Conservation (phyloP, 805 yeast genomes). For the Saturnispora galanensis region DNA sequence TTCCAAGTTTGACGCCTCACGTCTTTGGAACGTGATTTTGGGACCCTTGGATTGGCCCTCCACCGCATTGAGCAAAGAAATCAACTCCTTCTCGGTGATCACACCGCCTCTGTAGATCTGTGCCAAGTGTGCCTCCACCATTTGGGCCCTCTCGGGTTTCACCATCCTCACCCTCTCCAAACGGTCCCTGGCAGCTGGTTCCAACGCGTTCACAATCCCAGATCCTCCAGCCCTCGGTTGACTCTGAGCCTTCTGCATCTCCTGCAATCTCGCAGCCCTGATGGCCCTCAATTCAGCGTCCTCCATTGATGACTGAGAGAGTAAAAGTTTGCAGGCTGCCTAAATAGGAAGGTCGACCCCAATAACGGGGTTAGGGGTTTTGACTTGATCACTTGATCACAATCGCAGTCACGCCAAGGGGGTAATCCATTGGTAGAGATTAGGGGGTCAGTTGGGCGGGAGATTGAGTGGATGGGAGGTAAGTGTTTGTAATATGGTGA, state of each 20-base stretch:
- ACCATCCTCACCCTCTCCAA: conserved; percentile 80
- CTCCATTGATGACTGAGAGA: conserved; percentile 45
- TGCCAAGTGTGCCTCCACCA: conserved; percentile 73
- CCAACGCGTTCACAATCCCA: conserved; percentile 50
- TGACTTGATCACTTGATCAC: neutral
- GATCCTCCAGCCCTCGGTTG: conserved; percentile 12
- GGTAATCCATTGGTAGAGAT: too few species aligned
- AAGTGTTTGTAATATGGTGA: too few species aligned
- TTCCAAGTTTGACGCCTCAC: conserved; percentile 13
- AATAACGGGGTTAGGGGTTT: too few species aligned
- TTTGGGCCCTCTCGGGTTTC: conserved; percentile 81
- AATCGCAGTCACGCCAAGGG: neutral
- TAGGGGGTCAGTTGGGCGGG: too few species aligned
- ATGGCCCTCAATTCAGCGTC: conserved; percentile 82
- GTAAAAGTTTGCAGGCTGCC: too few species aligned
- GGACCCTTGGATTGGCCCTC: conserved; percentile 58
- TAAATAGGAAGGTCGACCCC: too few species aligned
- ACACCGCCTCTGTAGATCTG: conserved; percentile 72
- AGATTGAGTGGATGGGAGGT: too few species aligned
- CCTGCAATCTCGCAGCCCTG: conserved; percentile 84
- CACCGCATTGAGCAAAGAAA: conserved; percentile 71
- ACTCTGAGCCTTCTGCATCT: conserved; percentile 43
- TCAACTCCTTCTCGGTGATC: conserved; percentile 74
- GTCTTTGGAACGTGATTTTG: conserved; percentile 49
- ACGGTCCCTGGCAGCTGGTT: conserved; percentile 80